Conservation (phyloP, 1,284 basidiomycete genomes). For the Irpex rosettiformis region DNA sequence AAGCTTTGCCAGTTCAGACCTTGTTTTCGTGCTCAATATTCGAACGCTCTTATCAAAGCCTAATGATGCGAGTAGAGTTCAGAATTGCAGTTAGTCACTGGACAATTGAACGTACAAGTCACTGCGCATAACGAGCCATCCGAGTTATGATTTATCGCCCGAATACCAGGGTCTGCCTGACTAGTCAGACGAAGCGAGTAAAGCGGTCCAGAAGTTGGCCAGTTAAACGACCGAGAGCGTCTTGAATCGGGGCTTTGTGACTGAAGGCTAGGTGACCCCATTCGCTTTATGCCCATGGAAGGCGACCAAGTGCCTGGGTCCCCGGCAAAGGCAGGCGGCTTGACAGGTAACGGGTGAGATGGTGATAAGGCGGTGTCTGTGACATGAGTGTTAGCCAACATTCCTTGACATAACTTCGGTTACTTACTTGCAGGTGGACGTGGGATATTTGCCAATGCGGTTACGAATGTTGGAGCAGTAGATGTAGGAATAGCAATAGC, state of each 20-base stretch:
- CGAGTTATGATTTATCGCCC: slow-evolving; percentile 17
- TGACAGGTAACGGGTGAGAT: slow-evolving; percentile 18
- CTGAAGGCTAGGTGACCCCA: slow-evolving; percentile 13
- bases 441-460: not conserved
- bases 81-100: not conserved
- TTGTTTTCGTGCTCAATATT: slow-evolving; percentile 43
- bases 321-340: slow-evolving; percentile 12
- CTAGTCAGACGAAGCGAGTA: slow-evolving; percentile 37
- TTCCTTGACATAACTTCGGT: not conserved
- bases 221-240: slow-evolving; percentile 24
- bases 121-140: slow-evolving; percentile 24
- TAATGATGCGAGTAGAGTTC: slow-evolving; percentile 19
- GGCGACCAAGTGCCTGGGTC: slow-evolving; percentile 11
- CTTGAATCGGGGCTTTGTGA: slow-evolving; percentile 9
- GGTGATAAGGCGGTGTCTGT: slow-evolving; percentile 3
- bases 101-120: slow-evolving; percentile 17
- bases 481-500: not conserved
- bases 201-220: slow-evolving; percentile 40
- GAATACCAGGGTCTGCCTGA: slow-evolving; percentile 29
- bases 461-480: not conserved
- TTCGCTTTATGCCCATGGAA: slow-evolving; percentile 33
- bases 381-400: not conserved
- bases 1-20: slow-evolving; percentile 41
- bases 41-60: slow-evolving; percentile 55
- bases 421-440: not conserved